A percentile compares a stretch with the other conserved stretches of the same genome.
Conservation (phyloP, 495 filamentous ascomycete species). For the Lichina pygmaea region DNA sequence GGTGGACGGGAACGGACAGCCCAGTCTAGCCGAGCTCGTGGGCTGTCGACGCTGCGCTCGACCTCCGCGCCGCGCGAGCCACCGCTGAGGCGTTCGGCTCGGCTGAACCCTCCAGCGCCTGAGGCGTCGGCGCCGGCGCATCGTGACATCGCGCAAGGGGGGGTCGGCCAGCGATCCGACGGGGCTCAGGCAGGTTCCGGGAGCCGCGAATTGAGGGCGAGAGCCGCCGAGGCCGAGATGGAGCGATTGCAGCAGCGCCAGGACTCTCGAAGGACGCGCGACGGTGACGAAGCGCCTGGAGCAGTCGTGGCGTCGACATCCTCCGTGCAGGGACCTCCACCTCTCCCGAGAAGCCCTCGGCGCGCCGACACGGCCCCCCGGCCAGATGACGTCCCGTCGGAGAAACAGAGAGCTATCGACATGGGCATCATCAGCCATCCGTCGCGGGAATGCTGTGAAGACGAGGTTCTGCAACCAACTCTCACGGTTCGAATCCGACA, state of each 20-base stretch:
- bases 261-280: not conserved
- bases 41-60: too few species aligned
- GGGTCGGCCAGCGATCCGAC: not conserved
- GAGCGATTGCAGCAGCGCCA: not conserved
- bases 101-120: too few species aligned
- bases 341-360: too few species aligned
- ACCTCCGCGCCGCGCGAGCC: too few species aligned
- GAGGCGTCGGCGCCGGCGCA: too few species aligned
- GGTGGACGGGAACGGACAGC: too few species aligned
- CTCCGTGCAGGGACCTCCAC: not conserved
- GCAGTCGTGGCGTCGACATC: not conserved
- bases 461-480: not conserved
- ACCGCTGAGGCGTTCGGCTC: too few species aligned
- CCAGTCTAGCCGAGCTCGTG: too few species aligned
- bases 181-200: too few species aligned
- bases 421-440: slow-evolving; percentile 2
- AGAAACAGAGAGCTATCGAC: not conserved
- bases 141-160: not conserved
- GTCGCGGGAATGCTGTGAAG: not conserved
- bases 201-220: not conserved
- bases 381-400: too few species aligned
- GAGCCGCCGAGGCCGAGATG: not conserved
- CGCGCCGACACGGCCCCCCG: not conserved
- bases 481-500: slow-evolving; percentile 1
- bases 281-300: not conserved